Evolutionary conservation across 148 eudicot genomes (phyloP), one percentile per base, ranked within the genome.

Genomic region (Bassia scoparia): DNA sequence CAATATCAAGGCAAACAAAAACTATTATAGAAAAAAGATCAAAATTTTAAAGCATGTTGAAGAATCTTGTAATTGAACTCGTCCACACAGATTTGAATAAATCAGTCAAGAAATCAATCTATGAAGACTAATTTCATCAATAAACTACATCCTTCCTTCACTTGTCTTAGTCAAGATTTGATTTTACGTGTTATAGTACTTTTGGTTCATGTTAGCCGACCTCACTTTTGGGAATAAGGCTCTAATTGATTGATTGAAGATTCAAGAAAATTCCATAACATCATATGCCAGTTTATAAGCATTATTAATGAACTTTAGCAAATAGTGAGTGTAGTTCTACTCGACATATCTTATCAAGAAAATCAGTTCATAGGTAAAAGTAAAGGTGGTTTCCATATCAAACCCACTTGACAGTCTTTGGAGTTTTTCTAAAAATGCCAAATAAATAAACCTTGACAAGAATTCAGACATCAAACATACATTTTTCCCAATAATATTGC

Each of bases 401-500:
- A 74, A 59, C 52, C 54, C 46, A 65, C 58, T 73, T 17, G 26
- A 53, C 31, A n/a, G n/a, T n/a, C n/a, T n/a, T n/a, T n/a, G n/a
- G n/a, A n/a, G n/a, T n/a, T n/a, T n/a, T n/a, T n/a, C n/a, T n/a
- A n/a, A n/a, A n/a, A n/a, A n/a, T n/a, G n/a, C n/a, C n/a, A 13
- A 48, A 21, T 20, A 7, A 7, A 52, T 16, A 17, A 3, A 18
- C 20, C 23, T 21, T 33, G 54, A 41, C 31, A 69, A 67, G 70
- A 59, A 48, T 38, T 26, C 10, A 43, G 50, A 68, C 50, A 69
- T 43, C 75, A 75, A 67, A 67, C 78, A 31, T 83, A 84, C 87
- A 81, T 82, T 67, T n/a, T 78, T 68, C 80, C 78, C 60, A 78
- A 80, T 38, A 80, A 61, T 56, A 77, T 67, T 74, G 84, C 87